These are phyloP conservation scores for Eutrema yunnanense DNA, from an alignment of 345 rosid species.

Conservation along the genomic window DNA sequence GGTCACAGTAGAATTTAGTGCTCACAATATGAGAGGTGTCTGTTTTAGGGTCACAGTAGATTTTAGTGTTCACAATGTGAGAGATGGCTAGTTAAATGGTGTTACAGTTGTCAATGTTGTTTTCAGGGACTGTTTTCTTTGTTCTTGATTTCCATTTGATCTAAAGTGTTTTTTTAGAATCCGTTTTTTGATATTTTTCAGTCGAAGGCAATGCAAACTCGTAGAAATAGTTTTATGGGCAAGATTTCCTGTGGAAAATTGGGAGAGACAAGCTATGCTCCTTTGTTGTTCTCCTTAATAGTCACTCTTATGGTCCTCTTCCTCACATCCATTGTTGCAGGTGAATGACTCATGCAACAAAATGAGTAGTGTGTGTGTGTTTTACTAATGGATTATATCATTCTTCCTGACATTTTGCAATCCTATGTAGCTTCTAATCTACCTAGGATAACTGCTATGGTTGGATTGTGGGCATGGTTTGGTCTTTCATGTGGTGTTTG, in stretches of 20 bases:
- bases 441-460: conserved; percentile 76
- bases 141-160: background rate
- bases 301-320: conserved; percentile 52
- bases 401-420: conserved; percentile 20
- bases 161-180: background rate
- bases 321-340: conserved; percentile 62
- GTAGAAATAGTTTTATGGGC: conserved; percentile 34
- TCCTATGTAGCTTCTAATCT: conserved; percentile 58
- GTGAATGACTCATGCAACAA: conserved; percentile 32
- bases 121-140: background rate
- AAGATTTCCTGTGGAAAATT: conserved; percentile 49
- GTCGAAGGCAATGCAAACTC: conserved; percentile 53
- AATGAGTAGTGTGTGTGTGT: background rate
- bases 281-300: conserved; percentile 50
- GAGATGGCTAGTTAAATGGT: background rate
- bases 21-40: background rate
- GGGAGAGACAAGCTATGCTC: conserved; percentile 65
- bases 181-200: conserved; percentile 25
- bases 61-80: conserved; percentile 1
- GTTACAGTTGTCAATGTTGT: background rate
- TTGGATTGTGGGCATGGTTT: conserved; percentile 82
- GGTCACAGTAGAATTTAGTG: background rate
- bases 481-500: conserved; percentile 56
- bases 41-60: background rate
- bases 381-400: background rate